Evolutionary conservation across 306 rosid species (phyloP).

Genomic region (Ammopiptanthus mongolicus): DNA sequence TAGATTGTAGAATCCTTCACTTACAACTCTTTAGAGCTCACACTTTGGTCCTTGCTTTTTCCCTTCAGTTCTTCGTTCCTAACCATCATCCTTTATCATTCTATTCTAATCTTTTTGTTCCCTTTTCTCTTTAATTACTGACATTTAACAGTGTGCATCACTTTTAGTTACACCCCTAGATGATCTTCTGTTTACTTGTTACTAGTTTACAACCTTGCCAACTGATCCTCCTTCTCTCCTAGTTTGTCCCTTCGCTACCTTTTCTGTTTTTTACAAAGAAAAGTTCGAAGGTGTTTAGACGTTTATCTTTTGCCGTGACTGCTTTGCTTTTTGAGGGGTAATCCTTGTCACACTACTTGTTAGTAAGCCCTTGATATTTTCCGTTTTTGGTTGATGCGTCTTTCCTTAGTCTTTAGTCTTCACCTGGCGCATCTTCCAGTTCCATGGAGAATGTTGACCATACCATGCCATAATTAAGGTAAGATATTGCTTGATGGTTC

Average conservation of each 20-base stretch:
- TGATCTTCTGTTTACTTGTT: constrained; percentile 8
- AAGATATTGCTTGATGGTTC: neutral
- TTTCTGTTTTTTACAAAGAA: constrained; percentile 62
- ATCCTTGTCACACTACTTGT: constrained; percentile 22
- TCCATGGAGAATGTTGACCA: constrained; percentile 31
- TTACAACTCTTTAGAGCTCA: constrained; percentile 17
- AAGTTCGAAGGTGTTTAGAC: constrained; percentile 43
- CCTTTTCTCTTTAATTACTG: neutral
- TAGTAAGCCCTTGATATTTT: neutral
- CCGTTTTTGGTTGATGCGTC: constrained; percentile 14
- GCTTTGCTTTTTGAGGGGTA: constrained; percentile 25
- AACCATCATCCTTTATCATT: neutral
- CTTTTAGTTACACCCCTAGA: neutral
- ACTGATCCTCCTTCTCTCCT: constrained; percentile 3
- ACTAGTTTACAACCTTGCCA: constrained; percentile 3
- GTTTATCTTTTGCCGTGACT: constrained; percentile 18
- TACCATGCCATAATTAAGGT: constrained; percentile 40
- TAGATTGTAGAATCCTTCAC: constrained; percentile 26
- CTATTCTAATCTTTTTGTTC: neutral
- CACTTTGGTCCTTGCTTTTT: neutral
- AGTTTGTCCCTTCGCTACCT: constrained; percentile 32
- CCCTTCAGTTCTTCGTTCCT: neutral
- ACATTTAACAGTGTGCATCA: neutral
- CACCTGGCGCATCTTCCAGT: constrained; percentile 1
- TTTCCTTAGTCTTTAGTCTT: constrained; percentile 4